Percentiles rank a stretch among this genome's conserved stretches.
Evolutionary conservation across 2,329 filamentous ascomycete species (phyloP).

Genomic region (Cordyceps tenuipes): DNA sequence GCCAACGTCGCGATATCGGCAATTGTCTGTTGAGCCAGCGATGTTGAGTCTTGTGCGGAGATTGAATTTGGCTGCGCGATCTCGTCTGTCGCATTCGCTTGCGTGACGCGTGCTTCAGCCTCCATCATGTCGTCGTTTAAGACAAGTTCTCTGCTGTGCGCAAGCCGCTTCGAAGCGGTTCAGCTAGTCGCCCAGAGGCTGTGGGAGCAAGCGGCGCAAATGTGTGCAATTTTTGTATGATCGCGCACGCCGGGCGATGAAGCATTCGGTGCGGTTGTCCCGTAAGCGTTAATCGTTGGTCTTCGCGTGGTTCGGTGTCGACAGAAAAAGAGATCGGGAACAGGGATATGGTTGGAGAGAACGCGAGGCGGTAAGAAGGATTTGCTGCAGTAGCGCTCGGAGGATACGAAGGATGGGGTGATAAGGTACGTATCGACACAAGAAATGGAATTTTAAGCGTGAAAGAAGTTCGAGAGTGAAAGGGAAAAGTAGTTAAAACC

Average conservation of each 20-base stretch:
- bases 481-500: not conserved
- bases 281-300: too few species aligned
- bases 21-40: slow-evolving; percentile 31
- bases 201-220: not conserved
- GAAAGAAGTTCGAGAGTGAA: not conserved
- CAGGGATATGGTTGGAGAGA: not conserved
- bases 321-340: not conserved
- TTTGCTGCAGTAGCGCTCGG: not conserved
- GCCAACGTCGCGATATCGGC: slow-evolving; percentile 39
- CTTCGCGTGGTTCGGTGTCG: not conserved
- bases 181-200: not conserved
- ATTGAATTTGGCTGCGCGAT: slow-evolving; percentile 43
- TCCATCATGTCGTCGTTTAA: slow-evolving; percentile 29
- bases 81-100: slow-evolving; percentile 34
- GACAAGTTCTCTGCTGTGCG: not conserved
- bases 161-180: not conserved
- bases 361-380: not conserved
- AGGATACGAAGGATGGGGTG: not conserved
- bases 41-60: slow-evolving; percentile 36
- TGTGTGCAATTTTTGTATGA: not conserved
- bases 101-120: slow-evolving; percentile 33
- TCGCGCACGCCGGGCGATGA: not conserved
- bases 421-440: not conserved
- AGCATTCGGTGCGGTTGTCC: too few species aligned
- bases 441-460: not conserved